These are phyloP conservation scores for Microstegium vimineum DNA, from an alignment of 176 grass and related monocot genomes.

Conservation along the genomic window DNA sequence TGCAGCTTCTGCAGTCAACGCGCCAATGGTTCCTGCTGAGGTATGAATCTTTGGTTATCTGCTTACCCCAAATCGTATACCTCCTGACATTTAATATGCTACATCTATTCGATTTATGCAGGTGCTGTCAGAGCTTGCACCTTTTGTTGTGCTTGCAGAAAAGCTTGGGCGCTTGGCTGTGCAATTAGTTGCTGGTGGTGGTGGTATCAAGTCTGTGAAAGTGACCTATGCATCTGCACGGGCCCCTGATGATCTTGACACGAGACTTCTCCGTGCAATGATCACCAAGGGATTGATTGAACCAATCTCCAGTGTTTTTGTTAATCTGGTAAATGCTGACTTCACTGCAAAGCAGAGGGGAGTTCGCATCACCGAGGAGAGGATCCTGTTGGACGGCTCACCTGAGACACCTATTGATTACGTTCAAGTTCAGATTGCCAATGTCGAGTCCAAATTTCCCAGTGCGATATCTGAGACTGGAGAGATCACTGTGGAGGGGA, in stretches of 20 bases:
- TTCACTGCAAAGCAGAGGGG: constrained; percentile 84
- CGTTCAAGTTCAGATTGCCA: constrained; percentile 72
- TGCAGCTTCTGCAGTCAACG: constrained; percentile 83
- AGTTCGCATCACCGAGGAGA: constrained; percentile 68
- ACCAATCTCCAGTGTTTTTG: constrained; percentile 72
- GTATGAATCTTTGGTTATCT: constrained; percentile 25
- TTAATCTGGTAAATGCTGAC: constrained; percentile 88
- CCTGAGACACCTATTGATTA: constrained; percentile 68
- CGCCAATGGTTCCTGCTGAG: constrained; percentile 88
- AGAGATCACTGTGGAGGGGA: constrained; percentile 62
- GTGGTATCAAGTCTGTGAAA: constrained; percentile 88
- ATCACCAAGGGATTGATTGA: constrained; percentile 92
- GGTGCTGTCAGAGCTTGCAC: constrained; percentile 86
- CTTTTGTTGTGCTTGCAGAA: constrained; percentile 71
- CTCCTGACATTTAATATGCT: not conserved
- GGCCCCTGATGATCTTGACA: constrained; percentile 82
- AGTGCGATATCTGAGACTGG: constrained; percentile 56
- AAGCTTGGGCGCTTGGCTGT: constrained; percentile 83
- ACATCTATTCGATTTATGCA: constrained; percentile 17
- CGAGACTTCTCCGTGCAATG: constrained; percentile 83
- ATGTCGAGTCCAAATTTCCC: constrained; percentile 74
- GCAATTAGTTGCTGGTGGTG: constrained; percentile 78
- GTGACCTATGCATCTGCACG: constrained; percentile 74
- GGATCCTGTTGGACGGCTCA: constrained; percentile 62
- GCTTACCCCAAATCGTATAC: not conserved